phyloP scores from a whole-genome alignment of 305 asterid species.

The Fraxinus albicans region DNA sequence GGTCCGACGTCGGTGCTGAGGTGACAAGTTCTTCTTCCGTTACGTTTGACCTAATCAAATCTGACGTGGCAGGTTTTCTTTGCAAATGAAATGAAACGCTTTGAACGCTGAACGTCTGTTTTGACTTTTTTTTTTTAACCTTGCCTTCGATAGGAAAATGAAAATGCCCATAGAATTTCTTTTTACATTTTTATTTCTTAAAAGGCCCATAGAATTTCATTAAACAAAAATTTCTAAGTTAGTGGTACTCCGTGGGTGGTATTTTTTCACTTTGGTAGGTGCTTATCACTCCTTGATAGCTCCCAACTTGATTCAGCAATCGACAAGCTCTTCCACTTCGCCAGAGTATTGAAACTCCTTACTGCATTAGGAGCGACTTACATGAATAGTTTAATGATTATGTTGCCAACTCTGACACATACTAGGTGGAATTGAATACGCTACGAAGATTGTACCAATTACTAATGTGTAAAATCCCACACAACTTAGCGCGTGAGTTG shows the following conservation, averaged over 20 bases:
- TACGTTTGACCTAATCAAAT: conserved; percentile 15
- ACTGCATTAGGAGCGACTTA: too few relatives aligned
- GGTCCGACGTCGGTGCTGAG: conserved; percentile 9
- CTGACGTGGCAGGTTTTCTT: not conserved
- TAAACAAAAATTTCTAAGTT: not conserved
- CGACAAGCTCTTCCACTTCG: too few relatives aligned
- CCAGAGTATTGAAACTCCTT: too few relatives aligned
- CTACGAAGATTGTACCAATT: not conserved
- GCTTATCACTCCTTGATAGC: too few relatives aligned
- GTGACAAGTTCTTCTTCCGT: conserved; percentile 32
- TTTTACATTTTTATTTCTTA: not conserved
- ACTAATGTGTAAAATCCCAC: not conserved
- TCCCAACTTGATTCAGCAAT: too few relatives aligned
- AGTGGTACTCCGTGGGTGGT: not conserved
- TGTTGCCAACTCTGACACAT: too few relatives aligned
- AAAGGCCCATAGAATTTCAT: not conserved
- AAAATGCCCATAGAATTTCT: not conserved
- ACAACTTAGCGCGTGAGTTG: not conserved
- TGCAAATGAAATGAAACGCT: conserved; percentile 14
- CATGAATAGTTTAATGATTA: too few relatives aligned
- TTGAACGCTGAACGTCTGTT: conserved; percentile 29
- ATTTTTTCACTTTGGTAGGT: too few relatives aligned
- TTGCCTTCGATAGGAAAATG: not conserved
- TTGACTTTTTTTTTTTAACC: conserved; percentile 6
- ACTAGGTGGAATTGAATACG: not conserved